Evolutionary conservation across 2,329 filamentous ascomycete genomes (phyloP), one percentile per base, ranked within the genome.

Genomic region (Trichoderma sp.): DNA sequence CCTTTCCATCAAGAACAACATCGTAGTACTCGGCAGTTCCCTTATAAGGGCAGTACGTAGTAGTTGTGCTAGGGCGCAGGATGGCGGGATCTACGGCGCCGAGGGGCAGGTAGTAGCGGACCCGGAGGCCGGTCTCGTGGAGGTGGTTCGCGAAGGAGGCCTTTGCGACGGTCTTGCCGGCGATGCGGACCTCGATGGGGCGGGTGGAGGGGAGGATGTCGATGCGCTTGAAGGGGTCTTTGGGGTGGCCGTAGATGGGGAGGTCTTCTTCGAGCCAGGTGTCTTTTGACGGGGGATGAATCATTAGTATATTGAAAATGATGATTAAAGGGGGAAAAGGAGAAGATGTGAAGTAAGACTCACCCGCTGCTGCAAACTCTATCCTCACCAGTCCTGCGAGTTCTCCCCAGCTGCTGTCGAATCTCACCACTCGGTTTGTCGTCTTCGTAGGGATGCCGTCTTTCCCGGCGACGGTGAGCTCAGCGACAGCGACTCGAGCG

Each of bases 11-110:
- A 0, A 90, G 74, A 0, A 84, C 82, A 0, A 91, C 80, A 69
- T 88, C 75, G 74, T 90, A 91, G 72, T 91, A 92, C 70, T 87
- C 83, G 0, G 90, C 90, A 68, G 86, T 84, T 1, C 90, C 90
- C 76, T 92, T 92, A 75, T 92, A 92, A 2, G 91, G 90, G 78
- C 90, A 92, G 67, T 82, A 80, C 0, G 88, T 90, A n/a, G 77
- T 79, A 0, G 86, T 87, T 2, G 81, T 77, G 74, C 88, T 91
- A 7, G 82, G 82, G 0, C 79, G 78, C 11, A 91, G 79, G 7
- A 84, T 74, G 3, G 79, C 75, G 50, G 79, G 79, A 50, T 86
- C 83, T 1, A 90, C 82, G 3, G 84, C 79, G 0, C 86, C 86
- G 0, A 85, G 79, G 0, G 89, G 86, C 2, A 91, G 73, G 75